Percentiles rank a stretch among this genome's conserved stretches.
Evolutionary conservation across 306 rosid species (phyloP).

Genomic region (Cicer pinnatifidum): DNA sequence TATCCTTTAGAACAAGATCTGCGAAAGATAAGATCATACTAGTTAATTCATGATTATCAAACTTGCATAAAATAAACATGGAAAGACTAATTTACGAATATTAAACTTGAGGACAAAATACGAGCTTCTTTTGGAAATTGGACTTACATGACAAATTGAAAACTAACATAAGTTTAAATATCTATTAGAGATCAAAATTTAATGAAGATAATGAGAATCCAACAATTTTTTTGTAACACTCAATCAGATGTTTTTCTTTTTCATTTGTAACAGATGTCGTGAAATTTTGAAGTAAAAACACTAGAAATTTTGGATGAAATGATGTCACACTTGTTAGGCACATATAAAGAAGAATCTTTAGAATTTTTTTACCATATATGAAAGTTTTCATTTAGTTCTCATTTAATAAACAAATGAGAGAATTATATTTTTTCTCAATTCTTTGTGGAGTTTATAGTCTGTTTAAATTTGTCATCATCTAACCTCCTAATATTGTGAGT

Average conservation of each 20-base stretch:
- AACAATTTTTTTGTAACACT: no score
- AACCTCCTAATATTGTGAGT: conserved; percentile 90
- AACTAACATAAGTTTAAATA: conserved; percentile 10
- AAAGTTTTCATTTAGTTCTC: no score
- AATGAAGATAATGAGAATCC: no score
- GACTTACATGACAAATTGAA: conserved; percentile 2
- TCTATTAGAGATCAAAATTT: conserved; percentile 3
- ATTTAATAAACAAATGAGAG: conserved; percentile 23
- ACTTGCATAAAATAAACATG: background rate
- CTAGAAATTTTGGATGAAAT: no score
- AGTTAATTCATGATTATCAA: no score
- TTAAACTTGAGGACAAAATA: background rate
- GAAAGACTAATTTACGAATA: background rate
- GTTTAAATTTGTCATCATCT: conserved; percentile 39
- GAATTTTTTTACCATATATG: conserved; percentile 4
- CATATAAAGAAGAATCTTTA: no score
- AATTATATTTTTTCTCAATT: conserved; percentile 1
- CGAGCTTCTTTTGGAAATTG: background rate
- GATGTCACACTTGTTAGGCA: background rate
- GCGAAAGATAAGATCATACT: conserved; percentile 27
- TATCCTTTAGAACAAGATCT: conserved; percentile 91
- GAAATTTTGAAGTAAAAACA: no score
- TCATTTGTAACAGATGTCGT: no score
- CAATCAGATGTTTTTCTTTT: no score
- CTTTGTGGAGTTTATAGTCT: conserved; percentile 8